Percentiles rank a stretch among this genome's conserved stretches.
Evolutionary conservation across 139 green algal species (phyloP).

Genomic region (Desmodesmus armatus): DNA sequence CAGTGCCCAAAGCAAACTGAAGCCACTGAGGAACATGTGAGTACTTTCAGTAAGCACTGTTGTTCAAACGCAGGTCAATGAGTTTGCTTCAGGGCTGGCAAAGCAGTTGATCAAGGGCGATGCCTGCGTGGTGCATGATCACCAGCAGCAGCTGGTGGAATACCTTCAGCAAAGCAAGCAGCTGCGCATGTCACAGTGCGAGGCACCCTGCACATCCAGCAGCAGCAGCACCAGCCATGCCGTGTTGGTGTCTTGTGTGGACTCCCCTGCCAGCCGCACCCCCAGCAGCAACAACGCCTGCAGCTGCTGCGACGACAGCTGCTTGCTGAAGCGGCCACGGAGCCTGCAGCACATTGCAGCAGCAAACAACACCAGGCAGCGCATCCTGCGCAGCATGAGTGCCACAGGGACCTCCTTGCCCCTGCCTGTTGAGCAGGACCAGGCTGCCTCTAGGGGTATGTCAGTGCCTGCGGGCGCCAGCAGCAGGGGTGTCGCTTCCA

Average conservation of each 20-base stretch:
- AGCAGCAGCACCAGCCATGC: not conserved
- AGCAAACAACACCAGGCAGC: constrained; percentile 19
- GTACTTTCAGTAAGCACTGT: not conserved
- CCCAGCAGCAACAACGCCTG: not conserved
- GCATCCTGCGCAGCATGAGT: constrained; percentile 15
- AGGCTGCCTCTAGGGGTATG: no score
- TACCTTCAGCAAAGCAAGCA: constrained; percentile 35
- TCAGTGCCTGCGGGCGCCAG: no score
- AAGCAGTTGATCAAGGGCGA: constrained; percentile 28
- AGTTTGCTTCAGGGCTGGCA: constrained; percentile 1
- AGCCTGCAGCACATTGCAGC: constrained; percentile 31
- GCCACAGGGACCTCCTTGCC: no score
- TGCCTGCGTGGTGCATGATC: constrained; percentile 25
- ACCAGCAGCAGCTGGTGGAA: constrained; percentile 17
- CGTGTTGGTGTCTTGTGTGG: not conserved
- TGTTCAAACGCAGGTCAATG: constrained; percentile 4
- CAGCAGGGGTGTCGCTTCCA: no score
- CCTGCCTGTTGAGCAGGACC: no score
- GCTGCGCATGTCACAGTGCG: constrained; percentile 5
- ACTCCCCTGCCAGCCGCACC: not conserved
- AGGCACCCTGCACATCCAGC: not conserved
- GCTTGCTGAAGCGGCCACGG: constrained; percentile 11
- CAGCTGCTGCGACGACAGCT: not conserved
- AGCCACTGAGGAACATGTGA: no score
- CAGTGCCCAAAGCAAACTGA: no score